These are phyloP conservation scores for Kandelia obovata DNA, from an alignment of 345 rosid genomes.

Conservation along the genomic window DNA sequence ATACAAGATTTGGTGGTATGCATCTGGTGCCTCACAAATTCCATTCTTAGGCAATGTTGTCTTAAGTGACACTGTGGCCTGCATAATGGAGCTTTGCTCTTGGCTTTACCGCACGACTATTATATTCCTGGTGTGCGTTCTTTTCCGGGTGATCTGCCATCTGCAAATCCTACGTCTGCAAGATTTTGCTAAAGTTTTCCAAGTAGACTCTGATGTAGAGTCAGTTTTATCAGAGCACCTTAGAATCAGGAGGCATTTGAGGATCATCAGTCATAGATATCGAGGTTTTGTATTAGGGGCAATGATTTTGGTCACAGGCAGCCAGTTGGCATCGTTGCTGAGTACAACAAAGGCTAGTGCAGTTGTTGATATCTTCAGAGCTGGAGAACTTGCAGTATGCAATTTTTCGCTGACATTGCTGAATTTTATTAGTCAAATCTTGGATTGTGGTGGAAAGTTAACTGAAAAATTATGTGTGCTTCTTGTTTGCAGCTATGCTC, in stretches of 20 bases:
- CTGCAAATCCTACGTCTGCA: conserved; percentile 91
- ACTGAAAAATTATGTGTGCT: background rate
- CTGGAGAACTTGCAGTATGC: conserved; percentile 90
- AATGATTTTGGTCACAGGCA: conserved; percentile 68
- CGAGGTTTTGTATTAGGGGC: conserved; percentile 61
- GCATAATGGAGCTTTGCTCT: conserved; percentile 73
- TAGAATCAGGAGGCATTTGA: conserved; percentile 72
- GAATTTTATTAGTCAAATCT: background rate
- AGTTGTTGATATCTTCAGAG: conserved; percentile 48
- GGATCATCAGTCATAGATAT: conserved; percentile 86
- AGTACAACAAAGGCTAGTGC: conserved; percentile 60
- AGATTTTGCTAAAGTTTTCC: conserved; percentile 74
- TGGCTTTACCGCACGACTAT: conserved; percentile 88
- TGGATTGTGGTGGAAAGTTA: background rate
- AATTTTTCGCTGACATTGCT: background rate
- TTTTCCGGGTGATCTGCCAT: conserved; percentile 80
- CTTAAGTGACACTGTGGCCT: conserved; percentile 74
- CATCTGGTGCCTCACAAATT: conserved; percentile 84
- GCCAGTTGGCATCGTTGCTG: conserved; percentile 83
- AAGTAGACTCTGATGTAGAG: conserved; percentile 68
- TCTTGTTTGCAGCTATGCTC: conserved; percentile 61
- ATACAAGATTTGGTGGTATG: conserved; percentile 98
- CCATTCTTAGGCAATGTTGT: conserved; percentile 77
- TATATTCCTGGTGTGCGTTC: conserved; percentile 78
- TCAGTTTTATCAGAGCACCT: conserved; percentile 77